Percentiles rank a stretch among this genome's conserved stretches.
Evolutionary conservation across 164 flowering plant genomes (phyloP).

Genomic region (Magnolia officinalis): DNA sequence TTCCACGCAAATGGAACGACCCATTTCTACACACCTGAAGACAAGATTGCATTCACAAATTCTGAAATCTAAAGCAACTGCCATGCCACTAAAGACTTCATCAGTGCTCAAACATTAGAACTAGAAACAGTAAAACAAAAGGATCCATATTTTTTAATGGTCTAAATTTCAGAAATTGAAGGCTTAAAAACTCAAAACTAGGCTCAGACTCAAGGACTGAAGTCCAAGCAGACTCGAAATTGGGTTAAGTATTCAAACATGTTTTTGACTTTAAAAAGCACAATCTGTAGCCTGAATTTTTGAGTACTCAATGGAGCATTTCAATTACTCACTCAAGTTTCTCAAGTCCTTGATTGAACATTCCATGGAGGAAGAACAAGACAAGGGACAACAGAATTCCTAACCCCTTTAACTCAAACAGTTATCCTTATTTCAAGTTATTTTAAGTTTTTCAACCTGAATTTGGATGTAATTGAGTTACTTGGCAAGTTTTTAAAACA

Average conservation of each 20-base stretch:
- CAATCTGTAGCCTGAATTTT: neutral
- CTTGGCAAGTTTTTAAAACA: neutral
- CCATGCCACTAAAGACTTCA: neutral
- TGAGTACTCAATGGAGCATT: neutral
- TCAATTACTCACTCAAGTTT: neutral
- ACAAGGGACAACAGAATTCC: neutral
- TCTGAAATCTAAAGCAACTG: neutral
- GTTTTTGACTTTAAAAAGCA: no score
- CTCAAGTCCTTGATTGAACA: neutral
- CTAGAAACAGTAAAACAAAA: neutral
- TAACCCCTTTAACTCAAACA: neutral
- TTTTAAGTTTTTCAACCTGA: neutral
- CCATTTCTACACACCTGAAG: conserved; percentile 89
- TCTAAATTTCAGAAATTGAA: neutral
- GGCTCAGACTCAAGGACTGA: neutral
- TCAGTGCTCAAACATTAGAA: neutral
- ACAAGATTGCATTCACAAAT: conserved; percentile 1
- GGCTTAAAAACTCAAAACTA: neutral
- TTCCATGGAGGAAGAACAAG: neutral
- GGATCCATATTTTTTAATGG: neutral
- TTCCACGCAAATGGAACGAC: conserved; percentile 90
- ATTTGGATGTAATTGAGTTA: neutral
- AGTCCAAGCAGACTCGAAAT: neutral
- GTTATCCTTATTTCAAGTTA: neutral
- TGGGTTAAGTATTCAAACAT: neutral